Conservation (phyloP, 2,329 filamentous ascomycete species). For the Cephalotrichum gorgonifer region DNA sequence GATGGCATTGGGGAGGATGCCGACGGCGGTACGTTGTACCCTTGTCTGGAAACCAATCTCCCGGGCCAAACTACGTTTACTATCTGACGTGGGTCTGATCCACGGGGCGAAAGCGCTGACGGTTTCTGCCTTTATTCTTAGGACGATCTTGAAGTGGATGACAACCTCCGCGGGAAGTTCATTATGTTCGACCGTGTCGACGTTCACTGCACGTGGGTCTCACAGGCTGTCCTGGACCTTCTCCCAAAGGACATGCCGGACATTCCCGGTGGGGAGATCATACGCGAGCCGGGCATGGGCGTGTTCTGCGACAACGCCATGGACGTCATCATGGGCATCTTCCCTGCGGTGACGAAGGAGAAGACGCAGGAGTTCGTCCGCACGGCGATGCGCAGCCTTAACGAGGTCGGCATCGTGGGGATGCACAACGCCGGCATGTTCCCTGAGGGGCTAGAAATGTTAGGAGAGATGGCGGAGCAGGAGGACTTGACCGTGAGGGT, state of each 20-base stretch:
- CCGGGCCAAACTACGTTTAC: too few relatives aligned
- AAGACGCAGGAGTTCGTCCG: slow-evolving; percentile 44
- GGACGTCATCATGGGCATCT: slow-evolving; percentile 45
- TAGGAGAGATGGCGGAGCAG: slow-evolving; percentile 35
- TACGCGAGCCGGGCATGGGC: slow-evolving; percentile 50
- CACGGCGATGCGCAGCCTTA: slow-evolving; percentile 51
- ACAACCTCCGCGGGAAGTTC: slow-evolving; percentile 42
- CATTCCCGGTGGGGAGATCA: slow-evolving; percentile 52
- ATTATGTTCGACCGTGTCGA: slow-evolving; percentile 63
- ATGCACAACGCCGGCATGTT: slow-evolving; percentile 58
- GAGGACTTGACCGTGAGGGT: slow-evolving; percentile 51
- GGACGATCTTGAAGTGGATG: slow-evolving; percentile 42
- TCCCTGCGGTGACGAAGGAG: slow-evolving; percentile 43
- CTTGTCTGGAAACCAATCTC: not conserved
- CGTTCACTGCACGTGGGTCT: slow-evolving; percentile 62
- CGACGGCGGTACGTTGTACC: slow-evolving; percentile 42
- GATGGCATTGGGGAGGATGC: slow-evolving; percentile 53
- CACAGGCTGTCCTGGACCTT: slow-evolving; percentile 49
- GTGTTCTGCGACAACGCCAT: slow-evolving; percentile 69
- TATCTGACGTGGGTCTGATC: not conserved
- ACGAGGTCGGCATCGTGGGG: slow-evolving; percentile 55
- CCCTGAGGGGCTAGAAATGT: slow-evolving; percentile 43
- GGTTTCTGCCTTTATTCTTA: not conserved
- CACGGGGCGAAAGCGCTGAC: not conserved
- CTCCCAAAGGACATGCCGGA: slow-evolving; percentile 42